A percentile compares a stretch with the other conserved stretches of the same genome.
Conservation (phyloP, 108 stramenopile genomes). For the Nitzschia inconspicua region DNA sequence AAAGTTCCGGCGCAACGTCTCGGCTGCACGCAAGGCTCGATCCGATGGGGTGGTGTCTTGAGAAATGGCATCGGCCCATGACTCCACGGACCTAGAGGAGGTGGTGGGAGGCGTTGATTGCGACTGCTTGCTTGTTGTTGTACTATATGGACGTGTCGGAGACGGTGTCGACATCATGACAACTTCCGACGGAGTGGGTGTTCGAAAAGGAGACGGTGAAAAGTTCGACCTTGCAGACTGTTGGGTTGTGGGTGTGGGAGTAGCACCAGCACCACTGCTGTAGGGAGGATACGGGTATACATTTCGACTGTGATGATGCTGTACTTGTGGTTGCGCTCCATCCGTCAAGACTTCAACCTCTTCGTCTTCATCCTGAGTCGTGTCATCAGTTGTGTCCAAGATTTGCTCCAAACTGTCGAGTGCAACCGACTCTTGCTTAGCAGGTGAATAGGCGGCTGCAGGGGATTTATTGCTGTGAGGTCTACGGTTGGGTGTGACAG, state of each 20-base stretch:
- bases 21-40: conserved; percentile 1
- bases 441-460: not conserved
- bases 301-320: not conserved
- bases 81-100: not conserved
- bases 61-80: not conserved
- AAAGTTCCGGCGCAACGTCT: not conserved
- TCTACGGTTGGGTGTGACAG: not conserved
- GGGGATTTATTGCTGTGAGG: not conserved
- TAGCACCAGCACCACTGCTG: not conserved
- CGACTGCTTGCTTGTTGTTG: not conserved
- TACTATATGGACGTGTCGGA: no score
- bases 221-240: no score
- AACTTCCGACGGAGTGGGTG: not conserved
- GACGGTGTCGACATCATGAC: not conserved
- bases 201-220: not conserved
- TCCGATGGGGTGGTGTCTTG: not conserved
- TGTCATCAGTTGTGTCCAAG: conserved; percentile 5
- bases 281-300: not conserved
- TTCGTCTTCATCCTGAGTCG: not conserved
- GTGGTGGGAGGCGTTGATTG: not conserved
- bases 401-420: conserved; percentile 6
- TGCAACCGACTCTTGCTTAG: conserved; percentile 3
- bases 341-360: conserved; percentile 4
- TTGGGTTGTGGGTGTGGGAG: no score
- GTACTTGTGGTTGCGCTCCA: not conserved